Base-by-base conservation (phyloP, 148 eudicot species). In the Dysphania ambrosioides region DNA sequence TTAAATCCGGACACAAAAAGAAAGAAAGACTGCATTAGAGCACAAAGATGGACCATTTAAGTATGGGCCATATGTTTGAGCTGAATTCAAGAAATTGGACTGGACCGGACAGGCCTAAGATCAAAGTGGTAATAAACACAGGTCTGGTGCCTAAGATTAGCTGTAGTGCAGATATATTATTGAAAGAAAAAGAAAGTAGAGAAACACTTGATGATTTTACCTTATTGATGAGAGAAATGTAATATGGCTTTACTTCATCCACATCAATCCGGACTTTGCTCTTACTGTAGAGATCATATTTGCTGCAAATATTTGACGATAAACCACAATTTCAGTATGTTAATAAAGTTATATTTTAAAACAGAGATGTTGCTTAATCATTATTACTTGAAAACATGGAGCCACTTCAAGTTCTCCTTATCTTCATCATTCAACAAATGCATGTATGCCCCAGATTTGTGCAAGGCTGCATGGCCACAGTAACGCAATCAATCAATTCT, bases 381-480 rank as follows among this genome's bases (percentile, higher is more conserved):
- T n/a, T n/a, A n/a, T n/a, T 79, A 79, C 82, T 85, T 93, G 82
- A 93, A 93, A 61, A 93, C 66, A 5, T 87, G 79, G 19, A 93
- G 90, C 97, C 97, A 93, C 78, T 90, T 86, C 66, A 93, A 38
- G 72, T 86, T 90, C 79, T 87, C 89, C 53, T n/a, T 77, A 53
- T 93, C 97, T 59, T 93, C 91, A 5, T 86, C 90, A 55, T 93
- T 90, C 93, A 93, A 82, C 75, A 93, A 76, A 82, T 93, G 96
- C 66, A 73, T 83, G 73, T 90, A 93, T 7, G 96, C 96, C 72
- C 88, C 97, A 2, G 79, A 61, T n/a, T 53, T 81, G 51, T 88
- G 97, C 72, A 93, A 68, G 19, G 97, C 97, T 89, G 78, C 67
- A 73, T n/a, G 21, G 1, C 23, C 66, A 51, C 66, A 13, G 30